Evolutionary conservation across 805 yeast species (phyloP).

Genomic region (Hyphopichia homilentoma): DNA sequence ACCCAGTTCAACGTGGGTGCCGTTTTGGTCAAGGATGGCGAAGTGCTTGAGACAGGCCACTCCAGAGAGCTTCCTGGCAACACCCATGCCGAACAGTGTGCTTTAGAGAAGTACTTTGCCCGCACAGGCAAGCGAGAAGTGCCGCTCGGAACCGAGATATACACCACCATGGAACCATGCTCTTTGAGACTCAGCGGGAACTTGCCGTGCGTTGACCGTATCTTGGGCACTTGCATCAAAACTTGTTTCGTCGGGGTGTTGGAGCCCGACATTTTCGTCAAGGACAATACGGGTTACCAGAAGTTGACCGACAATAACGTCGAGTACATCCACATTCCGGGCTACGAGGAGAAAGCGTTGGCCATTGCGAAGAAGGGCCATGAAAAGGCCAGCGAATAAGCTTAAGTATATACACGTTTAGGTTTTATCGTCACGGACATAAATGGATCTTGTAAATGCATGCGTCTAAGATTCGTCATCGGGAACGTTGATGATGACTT

Average conservation of each 20-base stretch:
- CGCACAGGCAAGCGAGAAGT: constrained; percentile 35
- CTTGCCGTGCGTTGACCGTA: constrained; percentile 79
- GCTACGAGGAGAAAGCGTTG: constrained; percentile 69
- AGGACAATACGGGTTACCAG: constrained; percentile 60
- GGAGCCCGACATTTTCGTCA: constrained; percentile 89
- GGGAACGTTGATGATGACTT: constrained; percentile 25
- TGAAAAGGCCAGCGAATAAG: constrained; percentile 15
- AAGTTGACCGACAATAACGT: constrained; percentile 56
- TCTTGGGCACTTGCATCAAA: constrained; percentile 53
- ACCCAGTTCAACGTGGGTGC: constrained; percentile 97
- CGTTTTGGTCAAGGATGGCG: constrained; percentile 57
- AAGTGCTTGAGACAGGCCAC: constrained; percentile 74
- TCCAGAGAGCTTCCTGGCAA: constrained; percentile 92
- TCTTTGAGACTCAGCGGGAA: constrained; percentile 86
- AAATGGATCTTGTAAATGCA: too few species aligned
- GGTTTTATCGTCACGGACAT: constrained; percentile 1
- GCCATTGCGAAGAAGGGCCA: constrained; percentile 75
- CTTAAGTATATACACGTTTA: background rate
- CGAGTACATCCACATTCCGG: constrained; percentile 76
- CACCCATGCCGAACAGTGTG: constrained; percentile 97
- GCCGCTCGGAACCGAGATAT: constrained; percentile 76
- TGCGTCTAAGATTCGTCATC: constrained; percentile 26
- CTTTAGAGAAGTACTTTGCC: constrained; percentile 66
- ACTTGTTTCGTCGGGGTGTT: constrained; percentile 88
- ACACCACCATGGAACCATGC: constrained; percentile 98